Evolutionary conservation across 2,329 filamentous ascomycete genomes (phyloP), one percentile per base, ranked within the genome.

Genomic region (Aureobasidium sp.): DNA sequence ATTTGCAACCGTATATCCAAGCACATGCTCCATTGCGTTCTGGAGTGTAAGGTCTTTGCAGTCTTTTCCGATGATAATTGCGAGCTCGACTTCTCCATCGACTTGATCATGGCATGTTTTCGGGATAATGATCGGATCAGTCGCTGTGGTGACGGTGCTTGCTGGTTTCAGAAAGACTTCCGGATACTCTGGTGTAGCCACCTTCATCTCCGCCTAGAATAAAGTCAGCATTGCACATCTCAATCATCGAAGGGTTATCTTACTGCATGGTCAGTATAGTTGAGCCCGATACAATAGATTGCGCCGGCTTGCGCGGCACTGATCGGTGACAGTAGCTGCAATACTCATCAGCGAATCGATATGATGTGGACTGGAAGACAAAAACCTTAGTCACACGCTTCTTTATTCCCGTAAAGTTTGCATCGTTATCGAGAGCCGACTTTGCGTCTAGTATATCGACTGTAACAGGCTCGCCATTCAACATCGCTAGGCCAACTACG

Each of bases 1-100:
- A 76, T 91, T 91, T 71, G 84, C 83, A 27, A 84, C 83, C 0
- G 87, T 89, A 73, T 91, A 91, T 33, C 89, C 89, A 2, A 91
- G 83, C 6, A 91, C 82, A 70, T 90, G 89, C 68, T 85, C 81
- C 59, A 88, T 73, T 7, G 88, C 87, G 33, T 90, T 82, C 0
- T 79, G 81, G 69, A 88, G 86, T 53, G 81, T 78, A 13, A 89
- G 86, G 69, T 90, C 87, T 70, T 84, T 85, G 45, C 79, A 80
- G 40, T 80, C 82, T 74, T 76, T 81, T 38, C 85, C 85, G 50
- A 90, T 83, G 16, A 90, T 80, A 36, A 89, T 82, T 16, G 83
- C 86, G 59, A 90, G 80, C 75, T 90, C 87, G 4, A 85, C 84
- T 74, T 89, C 86, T 86, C 83, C 61, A 86, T 83, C 18, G 77